Percentiles rank a stretch among this genome's conserved stretches.
phyloP scores from a whole-genome alignment of 345 rosid genomes.

The Pistacia vera region DNA sequence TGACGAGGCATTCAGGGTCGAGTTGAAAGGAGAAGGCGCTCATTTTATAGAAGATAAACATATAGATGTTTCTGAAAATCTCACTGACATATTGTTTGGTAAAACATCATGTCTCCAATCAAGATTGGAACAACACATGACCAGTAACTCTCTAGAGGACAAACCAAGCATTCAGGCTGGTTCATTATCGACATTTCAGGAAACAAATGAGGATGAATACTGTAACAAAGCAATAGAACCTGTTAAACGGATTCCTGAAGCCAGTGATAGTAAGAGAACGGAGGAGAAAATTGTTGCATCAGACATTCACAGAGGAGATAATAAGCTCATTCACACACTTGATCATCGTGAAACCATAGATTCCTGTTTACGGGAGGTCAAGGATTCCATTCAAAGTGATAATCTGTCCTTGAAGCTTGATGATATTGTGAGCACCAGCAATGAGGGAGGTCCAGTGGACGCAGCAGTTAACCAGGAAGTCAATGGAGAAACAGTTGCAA shows the following conservation, averaged over 20 bases:
- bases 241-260: conserved; percentile 2
- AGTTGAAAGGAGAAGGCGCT: not conserved
- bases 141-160: not conserved
- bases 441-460: conserved; percentile 14
- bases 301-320: not conserved
- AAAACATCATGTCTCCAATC: conserved; percentile 7
- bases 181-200: not conserved
- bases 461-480: conserved; percentile 15
- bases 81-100: not conserved
- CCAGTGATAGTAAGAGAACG: not conserved
- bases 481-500: conserved; percentile 17
- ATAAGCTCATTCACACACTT: conserved; percentile 14
- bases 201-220: not conserved
- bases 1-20: not conserved
- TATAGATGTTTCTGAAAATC: not conserved
- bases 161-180: not conserved
- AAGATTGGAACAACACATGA: not conserved
- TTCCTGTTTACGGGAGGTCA: not conserved
- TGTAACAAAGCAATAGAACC: not conserved
- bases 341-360: not conserved
- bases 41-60: conserved; percentile 6
- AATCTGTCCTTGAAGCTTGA: conserved; percentile 5
- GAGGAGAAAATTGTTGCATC: not conserved
- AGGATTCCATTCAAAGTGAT: conserved; percentile 2
- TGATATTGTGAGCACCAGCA: conserved; percentile 9